A percentile compares a stretch with the other conserved stretches of the same genome.
phyloP scores from a whole-genome alignment of 1,284 basidiomycete species.

The Exobasidium rhododendri region DNA sequence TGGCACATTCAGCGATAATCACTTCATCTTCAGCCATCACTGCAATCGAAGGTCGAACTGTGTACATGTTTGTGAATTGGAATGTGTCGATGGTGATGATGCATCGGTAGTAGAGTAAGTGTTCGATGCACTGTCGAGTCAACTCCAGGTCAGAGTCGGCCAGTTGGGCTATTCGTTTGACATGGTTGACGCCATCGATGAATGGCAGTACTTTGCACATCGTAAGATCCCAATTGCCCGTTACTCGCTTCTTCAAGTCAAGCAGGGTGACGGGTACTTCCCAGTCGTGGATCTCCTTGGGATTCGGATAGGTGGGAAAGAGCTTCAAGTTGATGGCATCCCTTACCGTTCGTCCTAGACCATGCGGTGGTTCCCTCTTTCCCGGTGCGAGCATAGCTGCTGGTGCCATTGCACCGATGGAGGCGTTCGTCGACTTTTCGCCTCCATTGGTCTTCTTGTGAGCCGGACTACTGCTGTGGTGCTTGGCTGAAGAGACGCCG shows the following conservation, averaged over 20 bases:
- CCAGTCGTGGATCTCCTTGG: constrained; percentile 84
- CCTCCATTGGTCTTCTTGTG: neutral
- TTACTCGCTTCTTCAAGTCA: constrained; percentile 72
- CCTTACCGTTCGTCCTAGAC: constrained; percentile 49
- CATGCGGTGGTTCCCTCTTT: constrained; percentile 44
- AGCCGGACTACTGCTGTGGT: neutral
- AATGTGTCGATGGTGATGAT: constrained; percentile 95
- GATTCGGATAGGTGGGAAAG: constrained; percentile 94
- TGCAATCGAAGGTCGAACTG: constrained; percentile 75
- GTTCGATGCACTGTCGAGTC: constrained; percentile 81
- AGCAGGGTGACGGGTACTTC: constrained; percentile 89
- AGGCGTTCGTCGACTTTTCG: constrained; percentile 20
- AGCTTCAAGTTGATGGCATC: constrained; percentile 67
- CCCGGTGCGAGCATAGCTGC: constrained; percentile 25
- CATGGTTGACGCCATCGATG: constrained; percentile 87
- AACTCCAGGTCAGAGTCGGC: constrained; percentile 84
- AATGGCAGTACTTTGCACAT: constrained; percentile 73
- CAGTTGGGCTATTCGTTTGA: constrained; percentile 82
- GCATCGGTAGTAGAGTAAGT: constrained; percentile 92
- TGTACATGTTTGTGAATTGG: constrained; percentile 91
- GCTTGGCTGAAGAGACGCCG: constrained; percentile 21
- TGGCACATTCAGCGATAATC: constrained; percentile 80
- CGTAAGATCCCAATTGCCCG: constrained; percentile 94
- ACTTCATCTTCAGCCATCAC: constrained; percentile 77
- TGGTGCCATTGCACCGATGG: constrained; percentile 23